These are phyloP conservation scores for Coemansia asiatica DNA, from an alignment of 192 early-diverging fungal genomes.

Conservation along the genomic window DNA sequence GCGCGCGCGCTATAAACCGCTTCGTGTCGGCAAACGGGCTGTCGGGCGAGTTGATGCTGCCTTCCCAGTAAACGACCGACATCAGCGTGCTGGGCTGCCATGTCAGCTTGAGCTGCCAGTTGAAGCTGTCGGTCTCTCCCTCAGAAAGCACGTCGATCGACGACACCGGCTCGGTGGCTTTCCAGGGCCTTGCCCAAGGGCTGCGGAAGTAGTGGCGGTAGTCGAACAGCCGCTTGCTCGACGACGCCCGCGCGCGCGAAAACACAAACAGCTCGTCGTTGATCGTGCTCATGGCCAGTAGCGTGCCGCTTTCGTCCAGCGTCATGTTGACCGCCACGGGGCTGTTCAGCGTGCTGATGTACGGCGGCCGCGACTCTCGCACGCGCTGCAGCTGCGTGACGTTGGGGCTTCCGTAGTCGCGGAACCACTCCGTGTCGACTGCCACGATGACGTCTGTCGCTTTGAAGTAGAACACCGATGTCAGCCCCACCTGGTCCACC, in stretches of 20 bases:
- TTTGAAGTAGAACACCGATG: constrained; percentile 52
- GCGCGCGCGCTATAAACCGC: constrained; percentile 33
- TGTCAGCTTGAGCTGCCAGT: constrained; percentile 49
- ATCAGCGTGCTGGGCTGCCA: constrained; percentile 48
- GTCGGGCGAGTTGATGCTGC: constrained; percentile 41
- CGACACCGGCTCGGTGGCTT: constrained; percentile 39
- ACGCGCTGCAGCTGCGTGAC: constrained; percentile 53
- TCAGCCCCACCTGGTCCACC: constrained; percentile 44
- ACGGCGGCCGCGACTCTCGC: constrained; percentile 54
- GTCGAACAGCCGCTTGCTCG: constrained; percentile 40
- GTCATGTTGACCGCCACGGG: constrained; percentile 54
- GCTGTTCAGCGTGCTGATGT: constrained; percentile 56
- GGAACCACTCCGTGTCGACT: constrained; percentile 54
- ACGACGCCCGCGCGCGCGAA: constrained; percentile 34
- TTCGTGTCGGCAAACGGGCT: constrained; percentile 40
- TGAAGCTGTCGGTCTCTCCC: constrained; percentile 46
- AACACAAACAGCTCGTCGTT: constrained; percentile 55
- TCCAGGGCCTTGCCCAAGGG: constrained; percentile 22
- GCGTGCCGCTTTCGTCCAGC: constrained; percentile 49
- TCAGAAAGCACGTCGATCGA: constrained; percentile 44
- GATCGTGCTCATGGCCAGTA: constrained; percentile 52
- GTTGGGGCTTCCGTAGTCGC: constrained; percentile 42
- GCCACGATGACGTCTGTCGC: constrained; percentile 51
- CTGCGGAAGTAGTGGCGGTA: constrained; percentile 51
- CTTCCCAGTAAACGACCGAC: constrained; percentile 41